Base-by-base conservation (phyloP, 352 stramenopile genomes). In the Saprolegnia parasitica region DNA sequence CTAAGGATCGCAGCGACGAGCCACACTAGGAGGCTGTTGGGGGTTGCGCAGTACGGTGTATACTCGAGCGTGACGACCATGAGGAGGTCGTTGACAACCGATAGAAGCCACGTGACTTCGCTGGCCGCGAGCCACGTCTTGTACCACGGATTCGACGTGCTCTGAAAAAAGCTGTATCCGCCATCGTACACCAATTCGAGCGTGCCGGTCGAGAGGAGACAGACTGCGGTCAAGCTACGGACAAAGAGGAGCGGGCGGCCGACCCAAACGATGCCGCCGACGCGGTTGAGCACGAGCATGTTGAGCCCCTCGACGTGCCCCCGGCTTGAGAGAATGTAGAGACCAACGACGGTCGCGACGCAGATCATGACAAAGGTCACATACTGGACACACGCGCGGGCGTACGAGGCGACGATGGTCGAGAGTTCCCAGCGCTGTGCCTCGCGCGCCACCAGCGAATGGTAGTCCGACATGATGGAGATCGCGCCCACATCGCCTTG, bases 211-310 rank as follows among this genome's bases (percentile, higher is more conserved):
- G 32, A 57, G 13, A 68, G 35, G 18, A 68, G 24, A 42, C 42
- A 68, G 9, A 68, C 16, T 3, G 62, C 62, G 0, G 62, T 68
- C n/a, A 68, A 18, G 50, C 62, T 37, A 4, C 62, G 62, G 8
- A 68, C 21, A 21, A 68, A 60, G 11, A 68, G 29, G 9, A 68
- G 37, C 29, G 62, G 62, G 1, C 62, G 62, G 4, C 62, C 62
- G 37, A 68, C 35, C 62, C 62, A 68, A 13, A 68, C 62, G 20
- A 68, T 68, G 24, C 62, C 62, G n/a, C 26, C 62, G 15, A 68
- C 62, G 18, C 62, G 62, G 29, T 60, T 68, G 15, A 68, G 62
- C 47, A 24, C 62, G 37, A 58, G 42, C 40, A 68, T 60, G 29
- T 68, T 68, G 16, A 58, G 29, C 5, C 62, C 62, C 32, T 68